These are phyloP conservation scores for Penicillium parvum DNA, from an alignment of 495 filamentous ascomycete genomes.

Conservation along the genomic window DNA sequence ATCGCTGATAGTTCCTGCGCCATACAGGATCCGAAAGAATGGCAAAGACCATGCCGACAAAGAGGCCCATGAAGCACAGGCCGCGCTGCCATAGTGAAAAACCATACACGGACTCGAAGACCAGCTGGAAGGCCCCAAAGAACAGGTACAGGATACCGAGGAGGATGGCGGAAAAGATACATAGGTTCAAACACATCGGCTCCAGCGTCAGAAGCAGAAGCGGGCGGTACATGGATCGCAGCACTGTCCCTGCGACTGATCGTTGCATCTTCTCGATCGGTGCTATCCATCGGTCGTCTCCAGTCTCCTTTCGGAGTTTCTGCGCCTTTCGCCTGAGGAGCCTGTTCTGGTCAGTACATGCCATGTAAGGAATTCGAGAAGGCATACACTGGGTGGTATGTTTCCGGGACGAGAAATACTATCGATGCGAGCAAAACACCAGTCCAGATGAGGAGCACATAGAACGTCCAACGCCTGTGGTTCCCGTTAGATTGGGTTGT, in stretches of 20 bases:
- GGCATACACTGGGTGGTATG: conserved; percentile 68
- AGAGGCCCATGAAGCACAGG: conserved; percentile 74
- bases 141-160: conserved; percentile 91
- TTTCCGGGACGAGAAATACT: conserved; percentile 77
- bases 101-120: conserved; percentile 73
- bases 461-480: conserved; percentile 78
- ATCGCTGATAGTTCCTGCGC: conserved; percentile 59
- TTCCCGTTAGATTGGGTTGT: conserved; percentile 11
- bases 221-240: conserved; percentile 68
- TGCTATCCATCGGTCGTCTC: conserved; percentile 70
- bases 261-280: conserved; percentile 75
- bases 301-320: conserved; percentile 67
- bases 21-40: conserved; percentile 71
- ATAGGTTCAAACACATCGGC: conserved; percentile 83
- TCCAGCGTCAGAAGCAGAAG: conserved; percentile 79
- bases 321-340: conserved; percentile 72
- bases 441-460: conserved; percentile 80
- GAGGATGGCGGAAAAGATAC: conserved; percentile 78
- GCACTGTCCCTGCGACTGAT: conserved; percentile 67
- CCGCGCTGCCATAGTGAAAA: conserved; percentile 81
- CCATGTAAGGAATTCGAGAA: background rate
- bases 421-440: conserved; percentile 57
- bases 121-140: conserved; percentile 86
- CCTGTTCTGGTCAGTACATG: conserved; percentile 29
- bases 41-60: conserved; percentile 72